A percentile compares a stretch with the other conserved stretches of the same genome.
phyloP scores from a whole-genome alignment of 495 filamentous ascomycete genomes.

The Xanthoparmelia taractica region DNA sequence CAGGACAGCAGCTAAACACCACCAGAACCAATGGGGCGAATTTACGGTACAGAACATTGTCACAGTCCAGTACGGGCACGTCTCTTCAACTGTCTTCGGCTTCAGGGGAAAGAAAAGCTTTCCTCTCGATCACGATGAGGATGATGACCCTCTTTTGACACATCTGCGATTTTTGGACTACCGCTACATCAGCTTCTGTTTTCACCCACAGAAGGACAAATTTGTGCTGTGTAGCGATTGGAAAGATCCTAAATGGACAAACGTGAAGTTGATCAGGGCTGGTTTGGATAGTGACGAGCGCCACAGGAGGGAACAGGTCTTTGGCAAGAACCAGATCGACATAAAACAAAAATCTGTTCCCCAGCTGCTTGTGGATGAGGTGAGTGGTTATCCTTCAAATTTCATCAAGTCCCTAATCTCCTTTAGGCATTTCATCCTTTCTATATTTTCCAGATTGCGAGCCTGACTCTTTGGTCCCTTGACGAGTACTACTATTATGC shows the following conservation, averaged over 20 bases:
- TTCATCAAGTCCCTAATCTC: not conserved
- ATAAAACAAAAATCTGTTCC: constrained; percentile 78
- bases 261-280: constrained; percentile 61
- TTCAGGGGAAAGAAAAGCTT: constrained; percentile 46
- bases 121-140: constrained; percentile 59
- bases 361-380: constrained; percentile 85
- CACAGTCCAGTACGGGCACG: constrained; percentile 62
- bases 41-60: constrained; percentile 63
- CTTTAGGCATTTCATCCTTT: constrained; percentile 86
- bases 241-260: constrained; percentile 87
- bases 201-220: constrained; percentile 77
- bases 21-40: constrained; percentile 87
- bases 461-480: constrained; percentile 86
- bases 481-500: constrained; percentile 99
- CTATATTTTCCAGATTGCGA: constrained; percentile 96
- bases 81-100: constrained; percentile 82
- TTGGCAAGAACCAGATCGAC: constrained; percentile 81
- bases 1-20: constrained; percentile 19
- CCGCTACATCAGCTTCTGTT: constrained; percentile 88
- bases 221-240: constrained; percentile 80
- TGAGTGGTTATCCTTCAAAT: constrained; percentile 33
- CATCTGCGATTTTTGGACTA: constrained; percentile 74
- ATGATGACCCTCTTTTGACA: constrained; percentile 70
- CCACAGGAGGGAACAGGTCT: constrained; percentile 72
- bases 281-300: constrained; percentile 92